Conservation (phyloP, 2,329 filamentous ascomycete species). For the Sclerotinia subarctica region DNA sequence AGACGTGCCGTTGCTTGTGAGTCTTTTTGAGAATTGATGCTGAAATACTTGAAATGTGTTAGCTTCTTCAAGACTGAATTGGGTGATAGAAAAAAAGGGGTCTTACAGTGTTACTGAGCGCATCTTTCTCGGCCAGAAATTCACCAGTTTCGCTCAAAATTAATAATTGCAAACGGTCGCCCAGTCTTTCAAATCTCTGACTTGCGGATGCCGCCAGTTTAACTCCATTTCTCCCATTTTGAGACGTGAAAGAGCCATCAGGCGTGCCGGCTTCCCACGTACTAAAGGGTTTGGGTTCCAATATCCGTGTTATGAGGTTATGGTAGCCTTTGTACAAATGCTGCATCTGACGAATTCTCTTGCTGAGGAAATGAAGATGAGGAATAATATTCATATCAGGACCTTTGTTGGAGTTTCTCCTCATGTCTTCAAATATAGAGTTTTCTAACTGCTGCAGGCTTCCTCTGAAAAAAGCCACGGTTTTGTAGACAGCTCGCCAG, state of each 20-base stretch:
- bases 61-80: constrained; percentile 14
- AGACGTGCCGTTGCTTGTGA: constrained; percentile 68
- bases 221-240: constrained; percentile 28
- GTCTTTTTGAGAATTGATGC: constrained; percentile 72
- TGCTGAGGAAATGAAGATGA: constrained; percentile 56
- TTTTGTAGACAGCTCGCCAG: constrained; percentile 57
- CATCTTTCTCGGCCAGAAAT: constrained; percentile 66
- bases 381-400: constrained; percentile 53
- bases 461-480: constrained; percentile 47
- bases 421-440: constrained; percentile 35
- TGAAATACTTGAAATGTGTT: constrained; percentile 60
- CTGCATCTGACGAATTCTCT: constrained; percentile 57
- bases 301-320: constrained; percentile 56
- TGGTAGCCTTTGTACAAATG: constrained; percentile 60
- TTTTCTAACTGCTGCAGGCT: constrained; percentile 46
- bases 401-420: constrained; percentile 40
- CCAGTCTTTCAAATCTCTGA: constrained; percentile 57
- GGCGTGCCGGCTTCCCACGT: constrained; percentile 42
- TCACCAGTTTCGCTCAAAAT: constrained; percentile 61
- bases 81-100: background rate
- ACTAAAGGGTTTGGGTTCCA: constrained; percentile 36
- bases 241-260: constrained; percentile 6
- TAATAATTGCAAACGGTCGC: constrained; percentile 57
- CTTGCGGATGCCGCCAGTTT: constrained; percentile 46
- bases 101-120: constrained; percentile 61